Conservation (phyloP, 306 rosid genomes). For the Carpinus fangiana region DNA sequence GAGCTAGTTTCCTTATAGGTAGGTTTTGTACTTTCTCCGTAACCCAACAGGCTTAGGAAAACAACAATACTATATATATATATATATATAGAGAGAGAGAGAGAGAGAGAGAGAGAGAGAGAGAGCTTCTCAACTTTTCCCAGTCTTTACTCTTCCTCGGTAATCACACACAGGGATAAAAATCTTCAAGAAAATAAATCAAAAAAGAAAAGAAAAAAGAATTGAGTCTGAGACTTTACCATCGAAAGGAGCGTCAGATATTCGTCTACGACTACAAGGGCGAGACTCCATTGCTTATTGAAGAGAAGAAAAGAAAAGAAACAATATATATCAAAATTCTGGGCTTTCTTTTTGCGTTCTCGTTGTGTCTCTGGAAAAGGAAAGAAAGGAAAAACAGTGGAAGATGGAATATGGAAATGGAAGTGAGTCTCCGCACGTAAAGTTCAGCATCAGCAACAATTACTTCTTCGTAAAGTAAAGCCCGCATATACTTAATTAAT, state of each 20-base stretch:
- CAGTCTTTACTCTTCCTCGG: background rate
- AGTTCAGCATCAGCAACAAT: too few species aligned
- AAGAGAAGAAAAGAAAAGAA: background rate
- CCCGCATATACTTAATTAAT: too few species aligned
- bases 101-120: background rate
- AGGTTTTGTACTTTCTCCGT: too few species aligned
- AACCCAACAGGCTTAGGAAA: too few species aligned
- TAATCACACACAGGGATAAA: background rate
- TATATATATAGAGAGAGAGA: too few species aligned
- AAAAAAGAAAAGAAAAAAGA: background rate
- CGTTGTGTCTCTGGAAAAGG: too few species aligned
- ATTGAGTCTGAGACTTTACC: constrained; percentile 31
- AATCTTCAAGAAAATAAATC: background rate
- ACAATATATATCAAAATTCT: background rate
- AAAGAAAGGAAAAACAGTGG: too few species aligned
- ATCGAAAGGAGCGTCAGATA: constrained; percentile 13
- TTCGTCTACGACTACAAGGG: constrained; percentile 27
- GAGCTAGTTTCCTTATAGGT: too few species aligned
- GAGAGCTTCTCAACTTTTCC: background rate
- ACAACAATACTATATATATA: too few species aligned
- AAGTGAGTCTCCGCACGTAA: too few species aligned
- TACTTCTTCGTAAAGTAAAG: too few species aligned
- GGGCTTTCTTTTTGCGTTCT: constrained; percentile 11
- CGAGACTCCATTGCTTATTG: constrained; percentile 53
- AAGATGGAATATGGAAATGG: too few species aligned